phyloP scores from a whole-genome alignment of 2,329 filamentous ascomycete species.

The Boeremia lycopersici region DNA sequence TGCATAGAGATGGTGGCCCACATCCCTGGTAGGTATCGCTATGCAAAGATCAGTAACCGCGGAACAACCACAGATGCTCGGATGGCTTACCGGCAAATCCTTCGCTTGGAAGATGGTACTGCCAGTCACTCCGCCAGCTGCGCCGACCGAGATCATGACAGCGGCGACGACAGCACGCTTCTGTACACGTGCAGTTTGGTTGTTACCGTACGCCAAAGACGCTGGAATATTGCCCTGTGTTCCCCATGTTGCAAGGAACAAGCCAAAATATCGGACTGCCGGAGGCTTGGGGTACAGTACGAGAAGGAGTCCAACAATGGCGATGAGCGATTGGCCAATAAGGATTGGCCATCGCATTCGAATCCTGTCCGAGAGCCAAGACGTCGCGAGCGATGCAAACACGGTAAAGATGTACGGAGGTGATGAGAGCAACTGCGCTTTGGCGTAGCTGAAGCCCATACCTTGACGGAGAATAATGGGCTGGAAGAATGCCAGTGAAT shows the following conservation, averaged over 20 bases:
- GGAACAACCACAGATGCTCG: too few relatives aligned
- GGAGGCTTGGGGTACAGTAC: constrained; percentile 28
- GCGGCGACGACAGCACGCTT: constrained; percentile 41
- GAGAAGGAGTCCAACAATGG: constrained; percentile 28
- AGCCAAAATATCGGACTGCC: constrained; percentile 33
- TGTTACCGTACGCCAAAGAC: constrained; percentile 35
- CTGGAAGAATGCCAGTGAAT: constrained; percentile 32
- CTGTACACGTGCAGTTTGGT: constrained; percentile 38
- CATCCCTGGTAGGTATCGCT: constrained; percentile 37
- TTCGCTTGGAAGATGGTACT: constrained; percentile 35
- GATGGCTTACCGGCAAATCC: constrained; percentile 30
- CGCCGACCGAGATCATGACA: constrained; percentile 35
- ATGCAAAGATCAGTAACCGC: not conserved
- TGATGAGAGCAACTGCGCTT: constrained; percentile 30
- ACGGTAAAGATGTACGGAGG: constrained; percentile 33
- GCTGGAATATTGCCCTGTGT: constrained; percentile 27
- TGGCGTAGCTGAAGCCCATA: constrained; percentile 33
- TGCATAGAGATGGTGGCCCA: constrained; percentile 39
- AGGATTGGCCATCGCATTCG: constrained; percentile 32
- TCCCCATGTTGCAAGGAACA: constrained; percentile 33
- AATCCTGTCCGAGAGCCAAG: constrained; percentile 32
- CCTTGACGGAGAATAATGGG: constrained; percentile 35
- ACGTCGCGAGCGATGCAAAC: constrained; percentile 23
- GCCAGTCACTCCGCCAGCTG: constrained; percentile 34
- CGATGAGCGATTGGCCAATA: constrained; percentile 24